Percentiles rank a stretch among this genome's conserved stretches.
Conservation (phyloP, 768 basidiomycete species). For the Chalciporus sphaerocephalus region DNA sequence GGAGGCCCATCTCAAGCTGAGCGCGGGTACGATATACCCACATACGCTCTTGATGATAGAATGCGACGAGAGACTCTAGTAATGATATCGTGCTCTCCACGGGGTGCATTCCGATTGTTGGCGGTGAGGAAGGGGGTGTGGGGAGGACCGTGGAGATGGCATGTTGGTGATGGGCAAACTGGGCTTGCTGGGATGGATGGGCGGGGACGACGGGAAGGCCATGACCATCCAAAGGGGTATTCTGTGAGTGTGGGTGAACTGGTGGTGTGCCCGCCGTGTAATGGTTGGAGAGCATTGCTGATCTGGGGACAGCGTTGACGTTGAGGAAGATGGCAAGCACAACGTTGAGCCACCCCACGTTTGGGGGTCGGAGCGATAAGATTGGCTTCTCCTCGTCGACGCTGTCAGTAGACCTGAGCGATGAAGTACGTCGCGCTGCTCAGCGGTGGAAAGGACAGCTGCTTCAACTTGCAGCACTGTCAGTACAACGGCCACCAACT, state of each 20-base stretch:
- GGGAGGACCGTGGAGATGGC: conserved; percentile 32
- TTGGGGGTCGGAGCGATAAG: conserved; percentile 24
- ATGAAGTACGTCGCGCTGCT: conserved; percentile 95
- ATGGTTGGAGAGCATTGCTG: conserved; percentile 69
- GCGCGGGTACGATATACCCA: conserved; percentile 69
- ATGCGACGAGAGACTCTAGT: conserved; percentile 60
- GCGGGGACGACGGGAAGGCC: conserved; percentile 23
- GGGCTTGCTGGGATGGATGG: conserved; percentile 19
- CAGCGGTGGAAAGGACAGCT: conserved; percentile 97
- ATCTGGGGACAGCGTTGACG: neutral
- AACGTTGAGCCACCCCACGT: conserved; percentile 5
- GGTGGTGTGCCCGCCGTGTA: conserved; percentile 17
- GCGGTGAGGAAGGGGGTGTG: conserved; percentile 33
- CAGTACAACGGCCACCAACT: conserved; percentile 80
- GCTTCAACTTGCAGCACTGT: conserved; percentile 92
- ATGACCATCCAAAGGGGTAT: conserved; percentile 28
- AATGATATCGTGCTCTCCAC: conserved; percentile 50
- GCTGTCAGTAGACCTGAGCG: neutral
- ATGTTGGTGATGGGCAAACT: conserved; percentile 23
- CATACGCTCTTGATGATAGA: conserved; percentile 67
- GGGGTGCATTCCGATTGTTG: conserved; percentile 30
- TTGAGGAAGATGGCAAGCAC: neutral
- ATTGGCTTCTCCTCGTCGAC: neutral
- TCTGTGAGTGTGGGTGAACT: conserved; percentile 18
- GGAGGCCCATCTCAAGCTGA: conserved; percentile 48